phyloP scores from a whole-genome alignment of 352 stramenopile species.

The Globisporangium parvum region DNA sequence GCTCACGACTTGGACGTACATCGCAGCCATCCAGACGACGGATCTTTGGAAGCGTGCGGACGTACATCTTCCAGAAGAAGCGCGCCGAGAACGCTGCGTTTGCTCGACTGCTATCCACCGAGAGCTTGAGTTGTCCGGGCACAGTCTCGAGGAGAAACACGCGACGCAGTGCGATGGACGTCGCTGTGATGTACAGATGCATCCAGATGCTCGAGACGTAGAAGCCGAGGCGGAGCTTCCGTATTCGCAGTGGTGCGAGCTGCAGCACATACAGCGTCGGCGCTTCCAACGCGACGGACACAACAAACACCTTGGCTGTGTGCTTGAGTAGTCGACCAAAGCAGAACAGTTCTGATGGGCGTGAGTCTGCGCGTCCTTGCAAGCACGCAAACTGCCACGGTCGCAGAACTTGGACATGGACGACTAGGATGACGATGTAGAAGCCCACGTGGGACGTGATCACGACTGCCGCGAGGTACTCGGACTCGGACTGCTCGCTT shows the following conservation, averaged over 20 bases:
- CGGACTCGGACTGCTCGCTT: constrained; percentile 3
- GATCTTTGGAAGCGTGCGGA: background rate
- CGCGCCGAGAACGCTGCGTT: background rate
- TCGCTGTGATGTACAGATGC: constrained; percentile 5
- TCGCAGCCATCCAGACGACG: constrained; percentile 1
- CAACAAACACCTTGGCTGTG: background rate
- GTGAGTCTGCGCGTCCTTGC: constrained; percentile 5
- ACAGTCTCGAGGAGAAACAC: constrained; percentile 7
- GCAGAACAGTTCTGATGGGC: constrained; percentile 9
- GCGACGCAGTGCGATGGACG: background rate
- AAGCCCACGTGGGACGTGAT: constrained; percentile 1
- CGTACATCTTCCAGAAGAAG: background rate
- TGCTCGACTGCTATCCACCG: background rate
- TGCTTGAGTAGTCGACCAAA: constrained; percentile 7
- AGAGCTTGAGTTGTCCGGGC: background rate
- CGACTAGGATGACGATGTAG: constrained; percentile 14
- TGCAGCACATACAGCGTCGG: background rate
- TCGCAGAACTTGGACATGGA: constrained; percentile 14
- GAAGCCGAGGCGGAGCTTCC: background rate
- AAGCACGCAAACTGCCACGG: constrained; percentile 10
- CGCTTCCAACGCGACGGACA: background rate
- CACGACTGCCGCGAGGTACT: constrained; percentile 1
- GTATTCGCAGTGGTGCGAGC: background rate
- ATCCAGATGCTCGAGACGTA: constrained; percentile 3
- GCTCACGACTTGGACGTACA: constrained; percentile 6